Base-by-base conservation (phyloP, 2,329 filamentous ascomycete genomes). In the Beauveria pseudobassiana region DNA sequence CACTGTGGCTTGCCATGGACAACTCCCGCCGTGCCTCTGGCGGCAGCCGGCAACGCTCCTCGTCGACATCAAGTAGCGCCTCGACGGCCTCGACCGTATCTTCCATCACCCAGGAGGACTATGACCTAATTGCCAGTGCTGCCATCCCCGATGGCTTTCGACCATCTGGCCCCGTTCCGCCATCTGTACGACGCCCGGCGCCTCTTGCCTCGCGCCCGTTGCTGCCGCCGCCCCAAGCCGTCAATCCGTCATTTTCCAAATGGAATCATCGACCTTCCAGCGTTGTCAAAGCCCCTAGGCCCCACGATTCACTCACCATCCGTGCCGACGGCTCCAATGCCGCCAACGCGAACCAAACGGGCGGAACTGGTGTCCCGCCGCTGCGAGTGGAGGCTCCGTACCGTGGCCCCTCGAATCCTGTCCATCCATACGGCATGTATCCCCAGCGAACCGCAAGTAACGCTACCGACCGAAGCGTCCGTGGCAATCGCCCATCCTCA, bases 341-440 rank as follows among this genome's bases (percentile, higher is more conserved):
- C 67, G 38, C 65, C 66, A 43, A 67, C 67, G 57, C 62, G 59
- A n/a, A 73, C 74, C 20, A 77, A 70, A 61, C 63, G 67, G 12
- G 76, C 75, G 50, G 61, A 12, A 55, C 43, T 49, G 70, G 73
- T 2, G 72, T 74, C n/a, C 70, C 73, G 3, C 73, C 74, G 45
- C 69, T 80, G 22, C 72, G 73, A 38, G 64, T 78, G 3, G 81
- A 90, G 62, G 87, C 84, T 62, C 88, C 88, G 14, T 90, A 91
- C 66, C 82, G 83, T 18, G 88, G 87, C 7, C 83, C 86, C 1
- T 85, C 83, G 3, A 88, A 87, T 3, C 91, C 91, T 20, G 95
- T 90, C 59, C 89, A 95, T 73, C 90, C 91, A 0, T 96, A 96
- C 71, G 85, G 84, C 67, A 88, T 93, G 85, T 96, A 96, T 72